phyloP scores from a whole-genome alignment of 768 basidiomycete genomes.

The Suillus alpinus region DNA sequence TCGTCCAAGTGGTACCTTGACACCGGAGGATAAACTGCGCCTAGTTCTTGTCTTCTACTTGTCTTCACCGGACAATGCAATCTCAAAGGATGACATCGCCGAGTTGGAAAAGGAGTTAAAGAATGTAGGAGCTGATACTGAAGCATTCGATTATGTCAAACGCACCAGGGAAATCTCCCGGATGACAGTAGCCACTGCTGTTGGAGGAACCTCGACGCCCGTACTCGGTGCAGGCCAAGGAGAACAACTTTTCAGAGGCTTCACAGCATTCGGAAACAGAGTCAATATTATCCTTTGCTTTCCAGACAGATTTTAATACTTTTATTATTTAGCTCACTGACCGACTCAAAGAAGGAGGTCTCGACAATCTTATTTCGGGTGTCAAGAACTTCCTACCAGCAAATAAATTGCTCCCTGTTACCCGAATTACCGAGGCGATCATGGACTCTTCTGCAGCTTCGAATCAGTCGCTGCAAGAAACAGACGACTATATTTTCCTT shows the following conservation, averaged over 20 bases:
- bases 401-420: constrained; percentile 89
- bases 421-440: constrained; percentile 89
- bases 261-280: constrained; percentile 86
- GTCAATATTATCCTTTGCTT: constrained; percentile 42
- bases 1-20: constrained; percentile 63
- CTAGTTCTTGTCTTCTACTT: constrained; percentile 95
- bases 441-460: constrained; percentile 97
- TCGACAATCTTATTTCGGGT: constrained; percentile 94
- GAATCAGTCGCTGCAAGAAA: constrained; percentile 92
- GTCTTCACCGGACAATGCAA: constrained; percentile 73
- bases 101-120: constrained; percentile 89
- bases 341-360: constrained; percentile 89
- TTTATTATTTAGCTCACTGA: constrained; percentile 70
- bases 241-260: constrained; percentile 90
- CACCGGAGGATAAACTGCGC: constrained; percentile 83
- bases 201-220: constrained; percentile 63
- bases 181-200: constrained; percentile 76
- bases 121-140: constrained; percentile 72
- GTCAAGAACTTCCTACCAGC: constrained; percentile 98
- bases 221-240: constrained; percentile 67
- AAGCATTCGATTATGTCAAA: constrained; percentile 91
- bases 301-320: constrained; percentile 1
- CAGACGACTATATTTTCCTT: constrained; percentile 92
- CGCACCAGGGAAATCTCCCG: constrained; percentile 87
- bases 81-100: constrained; percentile 83